A percentile compares a stretch with the other conserved stretches of the same genome.
These are phyloP conservation scores for Coprinellus aureogranulatus DNA, from an alignment of 768 basidiomycete genomes.

Conservation along the genomic window DNA sequence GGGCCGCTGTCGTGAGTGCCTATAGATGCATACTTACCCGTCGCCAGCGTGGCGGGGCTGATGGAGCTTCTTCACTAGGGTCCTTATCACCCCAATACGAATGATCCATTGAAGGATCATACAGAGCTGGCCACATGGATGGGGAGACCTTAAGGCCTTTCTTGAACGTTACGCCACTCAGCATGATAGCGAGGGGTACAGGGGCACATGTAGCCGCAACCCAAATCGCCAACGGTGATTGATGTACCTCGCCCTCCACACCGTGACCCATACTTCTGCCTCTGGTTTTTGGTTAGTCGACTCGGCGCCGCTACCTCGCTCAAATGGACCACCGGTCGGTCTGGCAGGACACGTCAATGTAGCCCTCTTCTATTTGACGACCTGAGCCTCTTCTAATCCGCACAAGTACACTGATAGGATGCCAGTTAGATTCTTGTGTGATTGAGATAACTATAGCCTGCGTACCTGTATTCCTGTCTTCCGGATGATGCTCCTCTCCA, in stretches of 20 bases:
- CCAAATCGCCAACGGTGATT: not conserved
- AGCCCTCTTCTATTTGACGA: too few relatives aligned
- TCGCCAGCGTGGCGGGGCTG: not conserved
- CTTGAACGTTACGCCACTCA: conserved; percentile 43
- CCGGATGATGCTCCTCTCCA: too few relatives aligned
- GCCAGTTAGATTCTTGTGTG: too few relatives aligned
- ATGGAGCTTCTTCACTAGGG: conserved; percentile 35
- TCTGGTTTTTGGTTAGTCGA: not conserved
- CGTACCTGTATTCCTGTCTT: too few relatives aligned
- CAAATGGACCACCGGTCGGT: too few relatives aligned
- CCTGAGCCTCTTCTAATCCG: too few relatives aligned
- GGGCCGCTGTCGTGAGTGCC: conserved; percentile 67
- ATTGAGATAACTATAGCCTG: too few relatives aligned
- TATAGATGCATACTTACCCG: not conserved
- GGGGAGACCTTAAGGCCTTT: conserved; percentile 58
- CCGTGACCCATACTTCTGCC: too few relatives aligned
- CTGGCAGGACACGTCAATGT: too few relatives aligned
- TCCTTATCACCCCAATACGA: conserved; percentile 74
- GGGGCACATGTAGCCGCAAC: not conserved
- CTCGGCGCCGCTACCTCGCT: not conserved
- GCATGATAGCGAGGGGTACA: conserved; percentile 9
- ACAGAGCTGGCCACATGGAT: conserved; percentile 67
- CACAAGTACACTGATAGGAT: too few relatives aligned
- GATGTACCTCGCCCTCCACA: not conserved
- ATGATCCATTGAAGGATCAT: conserved; percentile 54